A percentile compares a stretch with the other conserved stretches of the same genome.
Conservation (phyloP, 2,329 filamentous ascomycete species). For the Sporothrix inflata region DNA sequence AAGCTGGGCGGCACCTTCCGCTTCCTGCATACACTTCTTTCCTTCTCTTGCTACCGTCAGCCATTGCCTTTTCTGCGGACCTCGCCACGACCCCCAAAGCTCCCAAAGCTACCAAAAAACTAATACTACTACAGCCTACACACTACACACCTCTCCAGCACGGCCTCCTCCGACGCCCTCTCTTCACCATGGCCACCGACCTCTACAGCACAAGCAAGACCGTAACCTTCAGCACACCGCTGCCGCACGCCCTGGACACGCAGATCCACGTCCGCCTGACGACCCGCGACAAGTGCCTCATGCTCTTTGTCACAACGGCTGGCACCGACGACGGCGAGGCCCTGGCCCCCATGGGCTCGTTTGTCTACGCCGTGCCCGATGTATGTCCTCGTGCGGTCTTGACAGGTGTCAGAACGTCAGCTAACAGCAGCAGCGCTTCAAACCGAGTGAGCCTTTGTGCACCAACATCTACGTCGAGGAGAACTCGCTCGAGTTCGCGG, state of each 20-base stretch:
- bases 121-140: background rate
- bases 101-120: background rate
- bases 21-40: background rate
- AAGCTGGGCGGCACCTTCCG: slow-evolving; percentile 18
- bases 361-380: slow-evolving; percentile 92
- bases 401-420: background rate
- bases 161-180: background rate
- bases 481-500: slow-evolving; percentile 82
- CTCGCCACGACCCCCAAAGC: background rate
- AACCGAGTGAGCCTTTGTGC: slow-evolving; percentile 66
- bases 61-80: background rate
- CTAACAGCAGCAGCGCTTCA: slow-evolving; percentile 48
- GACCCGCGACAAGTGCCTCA: slow-evolving; percentile 58
- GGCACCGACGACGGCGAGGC: slow-evolving; percentile 45
- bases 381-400: slow-evolving; percentile 53
- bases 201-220: slow-evolving; percentile 30
- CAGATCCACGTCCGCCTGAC: slow-evolving; percentile 64
- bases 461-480: slow-evolving; percentile 79
- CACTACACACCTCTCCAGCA: background rate
- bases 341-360: slow-evolving; percentile 73
- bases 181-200: background rate
- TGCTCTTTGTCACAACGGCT: slow-evolving; percentile 65
- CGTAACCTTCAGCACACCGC: slow-evolving; percentile 59
- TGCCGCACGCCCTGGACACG: slow-evolving; percentile 63
- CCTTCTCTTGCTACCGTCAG: background rate